Base-by-base conservation (phyloP, 2,329 filamentous ascomycete genomes). In the Xylaria sp. region DNA sequence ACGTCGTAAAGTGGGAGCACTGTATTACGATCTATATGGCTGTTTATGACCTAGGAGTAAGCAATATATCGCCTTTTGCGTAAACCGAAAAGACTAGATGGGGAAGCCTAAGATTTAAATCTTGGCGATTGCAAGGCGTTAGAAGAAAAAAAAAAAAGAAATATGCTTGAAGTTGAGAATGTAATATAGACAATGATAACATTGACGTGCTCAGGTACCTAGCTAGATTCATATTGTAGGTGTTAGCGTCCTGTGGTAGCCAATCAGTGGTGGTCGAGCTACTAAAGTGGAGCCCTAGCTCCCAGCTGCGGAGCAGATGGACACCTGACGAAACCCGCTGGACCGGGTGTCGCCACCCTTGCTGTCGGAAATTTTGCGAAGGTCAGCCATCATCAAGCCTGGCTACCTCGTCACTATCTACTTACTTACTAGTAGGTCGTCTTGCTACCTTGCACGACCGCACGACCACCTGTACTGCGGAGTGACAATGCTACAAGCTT, bases 401-500 rank as follows among this genome's bases (percentile, higher is more conserved):
- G 41, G 39, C 51, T 46, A 28, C 44, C 25, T 50, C 20, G 1
- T 54, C 46, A n/a, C 18, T 8, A 46, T 18, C 41, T 46, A n/a
- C 41, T 46, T 46, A 25, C 23, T 25, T 3, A 25, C 23, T 3
- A 25, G 23, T 25, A 18, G 52, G 41, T 39, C 15, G 34, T 23
- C 34, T 62, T 54, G 37, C 25, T 28, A 23, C 20, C 31, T 65
- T n/a, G n/a, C 48, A 51, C 34, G 9, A 3, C 28, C 65, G n/a
- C 48, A 51, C 34, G 9, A 3, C 28, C 65, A 7, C 20, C 39
- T 18, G 4, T 28, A 31, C 37, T 18, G 7, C 13, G 13, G 13
- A 46, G 52, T 37, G 5, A 75, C 15, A 23, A 79, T 80, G 78
- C 61, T 79, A 25, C 74, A 74, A 65, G 73, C 71, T 51, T 76